Conservation (phyloP, 495 filamentous ascomycete species). For the Hypoxylon trugodes region DNA sequence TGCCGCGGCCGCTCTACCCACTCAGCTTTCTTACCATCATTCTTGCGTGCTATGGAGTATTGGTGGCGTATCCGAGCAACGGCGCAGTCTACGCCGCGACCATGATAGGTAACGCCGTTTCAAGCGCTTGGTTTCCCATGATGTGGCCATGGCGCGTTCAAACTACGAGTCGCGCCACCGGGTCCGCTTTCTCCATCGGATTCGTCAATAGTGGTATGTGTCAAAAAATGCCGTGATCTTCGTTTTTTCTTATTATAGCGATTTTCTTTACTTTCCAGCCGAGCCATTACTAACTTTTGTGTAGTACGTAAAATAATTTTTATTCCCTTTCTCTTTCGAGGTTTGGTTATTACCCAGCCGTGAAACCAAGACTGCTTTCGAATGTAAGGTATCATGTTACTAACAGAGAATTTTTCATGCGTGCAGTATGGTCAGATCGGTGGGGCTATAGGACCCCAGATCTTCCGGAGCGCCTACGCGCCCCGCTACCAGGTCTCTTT, state of each 20-base stretch:
- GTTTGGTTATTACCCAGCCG: too few species aligned
- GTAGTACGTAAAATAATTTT: too few species aligned
- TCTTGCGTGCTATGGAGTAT: conserved; percentile 51
- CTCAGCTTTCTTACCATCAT: conserved; percentile 53
- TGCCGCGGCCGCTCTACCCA: conserved; percentile 54
- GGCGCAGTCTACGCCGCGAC: conserved; percentile 53
- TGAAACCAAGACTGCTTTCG: too few species aligned
- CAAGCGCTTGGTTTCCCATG: conserved; percentile 51
- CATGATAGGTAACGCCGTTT: conserved; percentile 49
- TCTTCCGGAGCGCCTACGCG: conserved; percentile 46
- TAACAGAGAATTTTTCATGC: too few species aligned
- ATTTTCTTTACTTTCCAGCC: too few species aligned
- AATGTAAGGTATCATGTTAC: too few species aligned
- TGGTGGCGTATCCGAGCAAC: conserved; percentile 52
- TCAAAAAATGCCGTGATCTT: too few species aligned
- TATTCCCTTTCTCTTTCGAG: too few species aligned
- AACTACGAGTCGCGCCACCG: conserved; percentile 53
- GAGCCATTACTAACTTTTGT: too few species aligned
- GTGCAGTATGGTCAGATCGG: conserved; percentile 54
- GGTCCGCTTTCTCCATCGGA: conserved; percentile 55
- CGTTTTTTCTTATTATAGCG: too few species aligned
- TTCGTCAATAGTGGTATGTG: conserved; percentile 56
- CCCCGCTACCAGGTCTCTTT: conserved; percentile 45
- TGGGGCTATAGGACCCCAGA: conserved; percentile 48
- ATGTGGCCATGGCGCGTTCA: conserved; percentile 58